A percentile compares a stretch with the other conserved stretches of the same genome.
These are phyloP conservation scores for Batkoa obscura DNA, from an alignment of 371 early-diverging fungal genomes.

Conservation along the genomic window DNA sequence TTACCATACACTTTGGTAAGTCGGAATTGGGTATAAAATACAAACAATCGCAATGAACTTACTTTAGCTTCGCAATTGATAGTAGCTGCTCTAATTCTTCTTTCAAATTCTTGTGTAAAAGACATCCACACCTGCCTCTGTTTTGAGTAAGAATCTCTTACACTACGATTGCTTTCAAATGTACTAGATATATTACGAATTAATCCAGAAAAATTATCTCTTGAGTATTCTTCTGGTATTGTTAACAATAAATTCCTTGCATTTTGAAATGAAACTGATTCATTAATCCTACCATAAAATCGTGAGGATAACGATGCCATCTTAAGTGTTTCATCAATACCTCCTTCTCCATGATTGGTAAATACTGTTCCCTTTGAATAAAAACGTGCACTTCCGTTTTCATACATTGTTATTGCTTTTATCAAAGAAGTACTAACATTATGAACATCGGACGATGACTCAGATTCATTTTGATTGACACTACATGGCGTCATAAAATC, in stretches of 20 bases:
- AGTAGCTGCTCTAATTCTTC: conserved; percentile 10
- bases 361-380: no score
- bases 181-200: conserved; percentile 15
- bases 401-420: no score
- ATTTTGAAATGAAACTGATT: conserved; percentile 15
- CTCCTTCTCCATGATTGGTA: neutral
- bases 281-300: conserved; percentile 12
- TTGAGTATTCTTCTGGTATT: conserved; percentile 8
- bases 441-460: no score
- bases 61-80: conserved; percentile 11
- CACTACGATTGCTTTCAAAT: conserved; percentile 13
- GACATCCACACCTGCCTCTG: conserved; percentile 13
- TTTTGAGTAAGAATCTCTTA: conserved; percentile 10
- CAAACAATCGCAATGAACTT: conserved; percentile 15
- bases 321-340: neutral
- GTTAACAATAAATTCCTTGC: conserved; percentile 12
- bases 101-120: conserved; percentile 14
- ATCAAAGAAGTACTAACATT: no score
- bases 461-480: no score
- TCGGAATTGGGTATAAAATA: conserved; percentile 16
- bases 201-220: conserved; percentile 12
- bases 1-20: conserved; percentile 12
- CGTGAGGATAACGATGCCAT: conserved; percentile 15
- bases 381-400: no score
- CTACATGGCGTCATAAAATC: no score